Evolutionary conservation across 2,329 filamentous ascomycete genomes (phyloP).

Genomic region (Pseudonectria foliicola): DNA sequence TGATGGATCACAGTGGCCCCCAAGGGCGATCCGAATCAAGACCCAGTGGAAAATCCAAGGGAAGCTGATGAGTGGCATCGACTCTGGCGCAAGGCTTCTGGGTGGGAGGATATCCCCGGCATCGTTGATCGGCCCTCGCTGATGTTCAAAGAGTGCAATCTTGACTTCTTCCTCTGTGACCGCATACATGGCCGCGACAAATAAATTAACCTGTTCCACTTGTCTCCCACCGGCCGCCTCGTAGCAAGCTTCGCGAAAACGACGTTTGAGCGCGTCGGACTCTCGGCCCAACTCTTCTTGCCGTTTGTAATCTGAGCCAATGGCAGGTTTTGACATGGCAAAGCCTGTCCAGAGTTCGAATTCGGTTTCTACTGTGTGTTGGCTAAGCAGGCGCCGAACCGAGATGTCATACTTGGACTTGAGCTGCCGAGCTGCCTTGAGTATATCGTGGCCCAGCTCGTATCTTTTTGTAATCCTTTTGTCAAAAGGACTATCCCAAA

Average conservation of each 20-base stretch:
- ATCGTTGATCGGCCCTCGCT: conserved; percentile 22
- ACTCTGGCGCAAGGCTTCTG: conserved; percentile 26
- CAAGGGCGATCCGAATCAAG: conserved; percentile 27
- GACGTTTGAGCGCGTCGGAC: conserved; percentile 56
- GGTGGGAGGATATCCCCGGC: conserved; percentile 23
- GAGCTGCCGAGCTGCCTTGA: conserved; percentile 55
- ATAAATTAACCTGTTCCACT: conserved; percentile 54
- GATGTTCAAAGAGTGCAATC: conserved; percentile 45
- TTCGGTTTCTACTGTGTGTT: conserved; percentile 76
- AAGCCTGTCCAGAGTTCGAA: conserved; percentile 92
- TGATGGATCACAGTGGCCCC: conserved; percentile 16
- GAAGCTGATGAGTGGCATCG: conserved; percentile 82
- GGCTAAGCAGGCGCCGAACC: conserved; percentile 73
- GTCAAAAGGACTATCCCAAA: conserved; percentile 70
- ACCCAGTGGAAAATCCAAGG: conserved; percentile 82
- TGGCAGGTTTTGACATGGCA: conserved; percentile 64
- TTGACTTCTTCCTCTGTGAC: conserved; percentile 68
- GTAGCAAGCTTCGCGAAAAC: conserved; percentile 61
- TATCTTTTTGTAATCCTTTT: conserved; percentile 61
- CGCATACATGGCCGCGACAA: conserved; percentile 82
- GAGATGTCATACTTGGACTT: conserved; percentile 74
- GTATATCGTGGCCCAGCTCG: conserved; percentile 42
- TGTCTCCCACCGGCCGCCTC: conserved; percentile 55
- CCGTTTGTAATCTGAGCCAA: conserved; percentile 75
- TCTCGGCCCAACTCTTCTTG: conserved; percentile 75